Base-by-base conservation (phyloP, 192 early-diverging fungal genomes). In the Coemansia sp. region DNA sequence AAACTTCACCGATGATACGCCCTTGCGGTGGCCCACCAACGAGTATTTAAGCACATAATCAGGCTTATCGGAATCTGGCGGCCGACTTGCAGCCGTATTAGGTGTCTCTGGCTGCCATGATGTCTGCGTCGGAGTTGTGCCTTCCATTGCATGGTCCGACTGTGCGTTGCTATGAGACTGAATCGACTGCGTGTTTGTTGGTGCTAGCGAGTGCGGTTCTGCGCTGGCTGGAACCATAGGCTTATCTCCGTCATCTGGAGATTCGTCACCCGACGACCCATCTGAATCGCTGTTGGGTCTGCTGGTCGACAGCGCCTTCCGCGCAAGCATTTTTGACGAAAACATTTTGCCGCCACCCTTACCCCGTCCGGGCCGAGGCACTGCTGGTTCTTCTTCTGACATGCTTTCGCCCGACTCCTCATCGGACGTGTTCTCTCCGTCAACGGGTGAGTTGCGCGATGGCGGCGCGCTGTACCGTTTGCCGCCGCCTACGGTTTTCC, bases 1-100 rank as follows among this genome's bases (percentile, higher is more conserved):
- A 71, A 96, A 98, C 77, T 98, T 98, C 12, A 98, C 95, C 53
- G 91, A 88, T 0, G 95, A 96, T 0, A 98, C 88, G 5, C 93
- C 90, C 83, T 93, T 96, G 47, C 91, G 91, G 78, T 99, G 97
- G 3, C 97, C 97, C 2, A 90, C 87, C 31, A 98, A 86, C 22
- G 90, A 92, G 71, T 90, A 93, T 53, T 88, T 92, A 6, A 94
- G 80, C 59, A 89, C 82, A 62, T 98, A 96, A 60, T 94, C 89
- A 14, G 94, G 93, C 63, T 84, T 75, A 80, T 65, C 83, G 12
- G 57, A 58, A 11, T 21, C 20, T 22, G 53, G 38, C 31, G 52
- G 52, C 4, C 53, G 53, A 68, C 65, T 49, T 48, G 59, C 31
- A 34, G 62, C 58, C 11, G 65, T 28, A n/a, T 50, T 53, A 0